These are phyloP conservation scores for Geranomyces variabilis DNA, from an alignment of 192 early-diverging fungal species.

Conservation along the genomic window DNA sequence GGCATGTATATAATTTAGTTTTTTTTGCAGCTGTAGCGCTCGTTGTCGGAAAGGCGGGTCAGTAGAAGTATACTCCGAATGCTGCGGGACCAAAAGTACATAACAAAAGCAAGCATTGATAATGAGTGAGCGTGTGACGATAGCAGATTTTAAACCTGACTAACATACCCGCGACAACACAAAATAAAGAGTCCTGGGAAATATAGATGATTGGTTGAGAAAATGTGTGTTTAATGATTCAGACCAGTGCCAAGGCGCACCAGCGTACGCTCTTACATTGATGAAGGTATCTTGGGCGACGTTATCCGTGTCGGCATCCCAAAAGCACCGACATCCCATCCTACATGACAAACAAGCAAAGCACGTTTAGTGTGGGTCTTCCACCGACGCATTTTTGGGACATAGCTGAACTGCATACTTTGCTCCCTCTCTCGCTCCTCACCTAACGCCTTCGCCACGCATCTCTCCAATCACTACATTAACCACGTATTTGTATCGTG, in stretches of 20 bases:
- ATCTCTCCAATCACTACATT: constrained; percentile 66
- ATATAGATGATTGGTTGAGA: too few species aligned
- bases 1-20: too few species aligned
- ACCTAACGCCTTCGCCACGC: constrained; percentile 63
- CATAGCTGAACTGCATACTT: too few species aligned
- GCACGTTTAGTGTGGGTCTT: too few species aligned
- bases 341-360: constrained; percentile 31
- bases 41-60: too few species aligned
- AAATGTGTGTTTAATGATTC: too few species aligned
- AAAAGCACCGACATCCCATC: constrained; percentile 64
- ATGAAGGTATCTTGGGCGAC: constrained; percentile 62
- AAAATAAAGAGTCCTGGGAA: constrained; percentile 57
- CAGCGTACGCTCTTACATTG: too few species aligned
- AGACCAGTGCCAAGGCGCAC: constrained; percentile 3
- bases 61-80: constrained; percentile 57
- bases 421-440: neutral
- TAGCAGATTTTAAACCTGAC: too few species aligned
- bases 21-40: too few species aligned
- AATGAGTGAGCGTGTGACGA: too few species aligned
- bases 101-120: neutral
- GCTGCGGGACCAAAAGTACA: constrained; percentile 25
- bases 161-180: constrained; percentile 47
- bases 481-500: constrained; percentile 62
- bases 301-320: constrained; percentile 68
- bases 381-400: too few species aligned